Conservation (phyloP, 1,284 basidiomycete genomes). For the Kwoniella shivajii region DNA sequence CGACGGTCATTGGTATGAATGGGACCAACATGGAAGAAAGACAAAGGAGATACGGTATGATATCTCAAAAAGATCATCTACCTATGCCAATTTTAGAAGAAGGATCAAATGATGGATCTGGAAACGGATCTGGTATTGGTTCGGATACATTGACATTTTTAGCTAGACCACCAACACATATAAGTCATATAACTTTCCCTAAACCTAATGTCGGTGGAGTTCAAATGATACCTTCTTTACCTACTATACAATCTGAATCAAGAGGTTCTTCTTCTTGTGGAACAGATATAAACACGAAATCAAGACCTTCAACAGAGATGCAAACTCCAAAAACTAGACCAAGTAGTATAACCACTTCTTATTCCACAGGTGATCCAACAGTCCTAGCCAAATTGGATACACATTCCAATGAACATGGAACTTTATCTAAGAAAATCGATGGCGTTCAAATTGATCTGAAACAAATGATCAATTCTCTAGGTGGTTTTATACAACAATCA, state of each 20-base stretch:
- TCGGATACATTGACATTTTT: conserved; percentile 4
- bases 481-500: conserved; percentile 15
- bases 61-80: not conserved
- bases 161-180: conserved; percentile 26
- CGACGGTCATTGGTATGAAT: conserved; percentile 9
- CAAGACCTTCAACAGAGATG: conserved; percentile 14
- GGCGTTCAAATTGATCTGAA: conserved; percentile 30
- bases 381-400: conserved; percentile 31
- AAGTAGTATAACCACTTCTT: conserved; percentile 10
- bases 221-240: conserved; percentile 4
- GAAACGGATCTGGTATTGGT: not conserved
- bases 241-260: conserved; percentile 14
- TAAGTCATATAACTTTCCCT: conserved; percentile 43
- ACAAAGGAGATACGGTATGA: conserved; percentile 11
- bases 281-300: too few relatives aligned
- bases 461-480: conserved; percentile 23
- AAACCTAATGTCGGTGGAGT: conserved; percentile 32
- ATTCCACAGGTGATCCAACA: conserved; percentile 21
- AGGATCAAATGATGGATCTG: not conserved
- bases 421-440: conserved; percentile 29
- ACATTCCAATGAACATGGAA: conserved; percentile 31
- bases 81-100: conserved; percentile 23
- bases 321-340: conserved; percentile 13
- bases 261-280: conserved; percentile 10
- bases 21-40: not conserved